These are phyloP conservation scores for Oidiodendron maius DNA, from an alignment of 495 filamentous ascomycete genomes.

Conservation along the genomic window DNA sequence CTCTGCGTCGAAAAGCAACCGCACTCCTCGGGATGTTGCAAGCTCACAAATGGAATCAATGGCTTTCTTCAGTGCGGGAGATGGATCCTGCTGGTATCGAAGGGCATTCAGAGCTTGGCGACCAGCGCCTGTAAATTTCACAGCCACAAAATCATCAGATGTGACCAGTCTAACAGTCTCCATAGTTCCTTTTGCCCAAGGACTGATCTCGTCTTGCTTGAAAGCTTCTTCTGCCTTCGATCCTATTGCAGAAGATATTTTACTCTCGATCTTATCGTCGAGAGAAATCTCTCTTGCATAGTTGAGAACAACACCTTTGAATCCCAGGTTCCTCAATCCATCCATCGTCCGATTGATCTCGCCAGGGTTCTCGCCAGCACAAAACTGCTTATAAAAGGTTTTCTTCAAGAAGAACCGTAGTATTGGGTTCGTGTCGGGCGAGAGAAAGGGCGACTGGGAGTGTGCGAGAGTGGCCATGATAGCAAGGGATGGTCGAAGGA, in stretches of 20 bases:
- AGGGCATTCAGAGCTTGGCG: constrained; percentile 63
- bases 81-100: constrained; percentile 49
- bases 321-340: constrained; percentile 59
- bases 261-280: constrained; percentile 40
- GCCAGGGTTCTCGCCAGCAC: constrained; percentile 59
- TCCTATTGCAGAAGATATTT: constrained; percentile 26
- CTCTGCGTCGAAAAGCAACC: constrained; percentile 86
- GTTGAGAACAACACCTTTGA: constrained; percentile 68
- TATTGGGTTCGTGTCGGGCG: constrained; percentile 51
- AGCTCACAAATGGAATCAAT: constrained; percentile 73
- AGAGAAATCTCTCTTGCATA: constrained; percentile 72
- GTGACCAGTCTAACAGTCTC: constrained; percentile 70
- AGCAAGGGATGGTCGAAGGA: constrained; percentile 65
- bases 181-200: constrained; percentile 70
- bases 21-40: constrained; percentile 62
- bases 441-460: constrained; percentile 52
- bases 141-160: constrained; percentile 75
- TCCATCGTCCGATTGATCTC: constrained; percentile 57
- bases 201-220: constrained; percentile 55
- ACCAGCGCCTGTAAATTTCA: constrained; percentile 94
- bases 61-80: constrained; percentile 55
- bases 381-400: constrained; percentile 84
- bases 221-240: constrained; percentile 33
- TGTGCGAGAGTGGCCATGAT: constrained; percentile 66
- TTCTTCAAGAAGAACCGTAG: constrained; percentile 57